Evolutionary conservation across 345 rosid genomes (phyloP).

Genomic region (Punica granatum): DNA sequence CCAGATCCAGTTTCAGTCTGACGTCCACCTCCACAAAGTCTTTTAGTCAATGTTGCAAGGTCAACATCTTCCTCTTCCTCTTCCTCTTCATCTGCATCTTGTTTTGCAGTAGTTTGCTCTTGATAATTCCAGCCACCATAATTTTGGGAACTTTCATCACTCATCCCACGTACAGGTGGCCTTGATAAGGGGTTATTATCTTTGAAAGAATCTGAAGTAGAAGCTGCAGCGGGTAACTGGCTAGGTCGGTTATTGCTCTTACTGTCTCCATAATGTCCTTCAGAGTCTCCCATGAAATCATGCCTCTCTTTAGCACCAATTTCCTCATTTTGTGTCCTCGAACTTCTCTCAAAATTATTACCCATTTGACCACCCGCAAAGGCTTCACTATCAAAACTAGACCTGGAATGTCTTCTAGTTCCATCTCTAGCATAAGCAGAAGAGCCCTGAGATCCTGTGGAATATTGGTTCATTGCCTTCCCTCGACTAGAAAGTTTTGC

Average conservation of each 20-base stretch:
- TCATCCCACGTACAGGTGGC: conserved; percentile 13
- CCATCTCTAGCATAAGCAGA: conserved; percentile 20
- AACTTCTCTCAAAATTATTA: not conserved
- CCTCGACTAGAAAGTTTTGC: conserved; percentile 78
- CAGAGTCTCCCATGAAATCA: conserved; percentile 1
- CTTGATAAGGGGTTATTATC: not conserved
- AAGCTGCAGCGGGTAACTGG: not conserved
- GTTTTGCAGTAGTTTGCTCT: conserved; percentile 7
- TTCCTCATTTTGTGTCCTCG: conserved; percentile 17
- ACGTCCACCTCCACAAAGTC: conserved; percentile 17
- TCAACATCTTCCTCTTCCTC: conserved; percentile 19
- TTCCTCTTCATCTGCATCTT: conserved; percentile 19
- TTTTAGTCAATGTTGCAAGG: conserved; percentile 16
- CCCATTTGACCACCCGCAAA: not conserved
- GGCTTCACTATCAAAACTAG: conserved; percentile 4
- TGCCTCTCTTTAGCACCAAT: conserved; percentile 18
- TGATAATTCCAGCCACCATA: not conserved
- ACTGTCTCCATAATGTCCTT: conserved; percentile 3
- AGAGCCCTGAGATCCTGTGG: conserved; percentile 27
- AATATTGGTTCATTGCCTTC: conserved; percentile 28
- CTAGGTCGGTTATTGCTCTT: not conserved
- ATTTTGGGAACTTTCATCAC: not conserved
- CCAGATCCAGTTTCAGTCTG: conserved; percentile 16
- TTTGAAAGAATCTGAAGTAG: conserved; percentile 6
- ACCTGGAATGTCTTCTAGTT: not conserved